phyloP scores from a whole-genome alignment of 2,329 filamentous ascomycete species.

The Trichoderma atrobrunneum region DNA sequence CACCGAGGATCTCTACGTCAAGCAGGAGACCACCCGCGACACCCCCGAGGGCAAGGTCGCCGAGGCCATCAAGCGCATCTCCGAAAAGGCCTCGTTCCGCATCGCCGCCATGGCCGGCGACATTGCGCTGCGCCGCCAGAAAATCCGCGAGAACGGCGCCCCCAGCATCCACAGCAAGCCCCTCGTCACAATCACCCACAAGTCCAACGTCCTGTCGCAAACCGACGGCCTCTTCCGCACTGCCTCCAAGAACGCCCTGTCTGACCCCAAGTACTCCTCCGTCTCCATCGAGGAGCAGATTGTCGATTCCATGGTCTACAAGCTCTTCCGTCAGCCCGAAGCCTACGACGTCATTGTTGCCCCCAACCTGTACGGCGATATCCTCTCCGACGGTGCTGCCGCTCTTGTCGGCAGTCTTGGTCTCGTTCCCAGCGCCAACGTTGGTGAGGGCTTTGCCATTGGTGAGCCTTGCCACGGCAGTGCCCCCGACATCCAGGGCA shows the following conservation, averaged over 20 bases:
- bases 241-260: constrained; percentile 77
- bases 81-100: constrained; percentile 75
- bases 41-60: constrained; percentile 78
- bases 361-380: constrained; percentile 92
- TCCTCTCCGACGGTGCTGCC: constrained; percentile 87
- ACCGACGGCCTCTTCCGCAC: constrained; percentile 94
- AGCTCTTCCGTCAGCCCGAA: constrained; percentile 93
- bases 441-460: constrained; percentile 90
- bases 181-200: constrained; percentile 95
- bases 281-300: constrained; percentile 98
- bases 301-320: constrained; percentile 99
- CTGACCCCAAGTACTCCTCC: constrained; percentile 88
- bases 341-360: constrained; percentile 97
- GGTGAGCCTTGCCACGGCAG: constrained; percentile 97
- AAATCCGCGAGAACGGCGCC: constrained; percentile 60
- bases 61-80: constrained; percentile 97
- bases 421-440: constrained; percentile 91
- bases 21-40: constrained; percentile 85
- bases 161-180: constrained; percentile 62
- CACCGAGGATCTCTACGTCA: constrained; percentile 97
- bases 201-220: constrained; percentile 94
- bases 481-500: constrained; percentile 91
- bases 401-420: constrained; percentile 89
- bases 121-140: constrained; percentile 83
- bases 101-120: constrained; percentile 94